A percentile compares a stretch with the other conserved stretches of the same genome.
Conservation (phyloP, 108 stramenopile species). For the Craspedostauros australis region DNA sequence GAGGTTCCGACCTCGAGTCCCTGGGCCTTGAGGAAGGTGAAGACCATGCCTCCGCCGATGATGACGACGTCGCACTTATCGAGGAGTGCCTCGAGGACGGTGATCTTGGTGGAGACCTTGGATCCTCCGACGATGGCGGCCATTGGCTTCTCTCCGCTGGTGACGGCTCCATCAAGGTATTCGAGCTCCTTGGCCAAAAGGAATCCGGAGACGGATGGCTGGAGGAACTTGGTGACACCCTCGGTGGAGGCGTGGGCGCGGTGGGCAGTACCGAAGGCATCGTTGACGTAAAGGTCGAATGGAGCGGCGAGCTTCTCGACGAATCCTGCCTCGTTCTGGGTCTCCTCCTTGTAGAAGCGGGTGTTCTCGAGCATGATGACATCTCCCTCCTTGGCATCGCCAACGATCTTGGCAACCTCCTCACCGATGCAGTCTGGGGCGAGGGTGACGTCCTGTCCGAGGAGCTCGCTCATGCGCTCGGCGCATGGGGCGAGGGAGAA, state of each 20-base stretch:
- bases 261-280: slow-evolving; percentile 99
- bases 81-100: slow-evolving; percentile 97
- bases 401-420: slow-evolving; percentile 80
- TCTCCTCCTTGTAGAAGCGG: slow-evolving; percentile 98
- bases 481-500: slow-evolving; percentile 97
- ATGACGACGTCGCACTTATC: slow-evolving; percentile 98
- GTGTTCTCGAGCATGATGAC: slow-evolving; percentile 99
- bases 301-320: slow-evolving; percentile 90
- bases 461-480: slow-evolving; percentile 88
- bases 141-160: slow-evolving; percentile 95
- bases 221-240: slow-evolving; percentile 95
- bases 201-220: slow-evolving; percentile 88
- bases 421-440: slow-evolving; percentile 98
- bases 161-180: slow-evolving; percentile 96
- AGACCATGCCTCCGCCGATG: slow-evolving; percentile 99
- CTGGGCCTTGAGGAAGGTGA: slow-evolving; percentile 99
- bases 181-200: slow-evolving; percentile 98
- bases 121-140: slow-evolving; percentile 99
- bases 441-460: slow-evolving; percentile 88
- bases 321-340: slow-evolving; percentile 89
- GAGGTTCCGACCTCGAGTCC: slow-evolving; percentile 88
- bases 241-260: slow-evolving; percentile 99
- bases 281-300: slow-evolving; percentile 96
- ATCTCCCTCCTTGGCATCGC: slow-evolving; percentile 84
- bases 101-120: slow-evolving; percentile 99